A percentile compares a stretch with the other conserved stretches of the same genome.
These are phyloP conservation scores for Handroanthus guayacan DNA, from an alignment of 257 asterid species.

Conservation along the genomic window DNA sequence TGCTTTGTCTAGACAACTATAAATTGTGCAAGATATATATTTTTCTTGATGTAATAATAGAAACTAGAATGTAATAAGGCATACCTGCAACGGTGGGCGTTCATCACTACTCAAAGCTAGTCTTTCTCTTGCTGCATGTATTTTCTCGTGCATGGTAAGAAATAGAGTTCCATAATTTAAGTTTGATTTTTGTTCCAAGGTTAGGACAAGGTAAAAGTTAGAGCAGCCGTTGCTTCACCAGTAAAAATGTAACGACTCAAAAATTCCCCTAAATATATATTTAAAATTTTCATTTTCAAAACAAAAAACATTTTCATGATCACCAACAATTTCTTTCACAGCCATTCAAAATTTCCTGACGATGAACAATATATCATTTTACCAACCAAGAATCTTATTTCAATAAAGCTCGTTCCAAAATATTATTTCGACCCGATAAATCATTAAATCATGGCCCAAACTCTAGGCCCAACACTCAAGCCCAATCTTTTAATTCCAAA, in stretches of 20 bases:
- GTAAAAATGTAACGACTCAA: constrained; percentile 62
- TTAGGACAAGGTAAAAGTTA: constrained; percentile 73
- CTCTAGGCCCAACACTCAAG: too few relatives aligned
- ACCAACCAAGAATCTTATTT: too few relatives aligned
- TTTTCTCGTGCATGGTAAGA: constrained; percentile 48
- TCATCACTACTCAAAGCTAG: constrained; percentile 46
- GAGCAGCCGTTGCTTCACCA: constrained; percentile 65
- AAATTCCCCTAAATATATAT: too few relatives aligned
- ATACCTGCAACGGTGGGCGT: constrained; percentile 55
- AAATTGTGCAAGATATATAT: background rate
- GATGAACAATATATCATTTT: too few relatives aligned
- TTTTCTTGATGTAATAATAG: constrained; percentile 7
- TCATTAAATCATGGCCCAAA: too few relatives aligned
- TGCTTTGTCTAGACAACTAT: constrained; percentile 5
- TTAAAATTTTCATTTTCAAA: too few relatives aligned
- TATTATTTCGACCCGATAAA: too few relatives aligned
- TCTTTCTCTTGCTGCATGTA: constrained; percentile 49
- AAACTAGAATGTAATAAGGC: constrained; percentile 2
- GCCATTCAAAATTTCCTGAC: too few relatives aligned
- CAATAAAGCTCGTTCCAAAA: too few relatives aligned
- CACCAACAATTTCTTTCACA: too few relatives aligned
- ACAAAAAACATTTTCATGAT: too few relatives aligned
- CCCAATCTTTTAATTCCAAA: too few relatives aligned
- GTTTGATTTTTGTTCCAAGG: constrained; percentile 56
- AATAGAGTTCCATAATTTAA: constrained; percentile 69